These are phyloP conservation scores for Aspergillus cavernicola DNA, from an alignment of 495 filamentous ascomycete species.

Conservation along the genomic window DNA sequence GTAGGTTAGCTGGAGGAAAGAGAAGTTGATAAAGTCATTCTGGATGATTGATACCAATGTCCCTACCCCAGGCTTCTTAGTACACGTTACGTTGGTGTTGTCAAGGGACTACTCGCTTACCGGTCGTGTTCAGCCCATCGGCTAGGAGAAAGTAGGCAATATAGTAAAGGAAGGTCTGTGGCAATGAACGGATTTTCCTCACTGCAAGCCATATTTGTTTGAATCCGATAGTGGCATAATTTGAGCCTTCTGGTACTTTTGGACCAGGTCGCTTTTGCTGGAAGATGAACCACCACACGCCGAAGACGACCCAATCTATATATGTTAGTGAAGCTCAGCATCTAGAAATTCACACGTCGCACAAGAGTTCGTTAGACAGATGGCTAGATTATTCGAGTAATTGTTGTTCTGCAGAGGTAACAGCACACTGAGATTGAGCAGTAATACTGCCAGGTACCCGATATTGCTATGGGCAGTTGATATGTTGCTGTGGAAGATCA, in stretches of 20 bases:
- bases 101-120: constrained; percentile 16
- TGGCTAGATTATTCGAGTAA: constrained; percentile 44
- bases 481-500: constrained; percentile 28
- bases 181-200: constrained; percentile 37
- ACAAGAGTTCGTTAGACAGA: constrained; percentile 48
- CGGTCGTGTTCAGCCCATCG: constrained; percentile 49
- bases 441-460: constrained; percentile 42
- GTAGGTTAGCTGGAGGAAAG: constrained; percentile 48
- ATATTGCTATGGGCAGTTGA: constrained; percentile 52
- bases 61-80: constrained; percentile 18
- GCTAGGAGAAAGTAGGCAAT: constrained; percentile 47
- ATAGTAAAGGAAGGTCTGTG: constrained; percentile 46
- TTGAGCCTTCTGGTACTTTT: constrained; percentile 42
- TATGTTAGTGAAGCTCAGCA: background rate
- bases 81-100: background rate
- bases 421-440: constrained; percentile 44
- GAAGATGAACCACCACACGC: constrained; percentile 51
- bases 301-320: constrained; percentile 44
- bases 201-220: constrained; percentile 46
- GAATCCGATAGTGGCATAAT: constrained; percentile 43
- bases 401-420: constrained; percentile 38
- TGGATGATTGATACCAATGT: constrained; percentile 47
- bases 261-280: constrained; percentile 47
- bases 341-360: background rate
- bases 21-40: constrained; percentile 44